Percentiles rank a stretch among this genome's conserved stretches.
Conservation (phyloP, 306 rosid species). For the Carpinus fangiana region DNA sequence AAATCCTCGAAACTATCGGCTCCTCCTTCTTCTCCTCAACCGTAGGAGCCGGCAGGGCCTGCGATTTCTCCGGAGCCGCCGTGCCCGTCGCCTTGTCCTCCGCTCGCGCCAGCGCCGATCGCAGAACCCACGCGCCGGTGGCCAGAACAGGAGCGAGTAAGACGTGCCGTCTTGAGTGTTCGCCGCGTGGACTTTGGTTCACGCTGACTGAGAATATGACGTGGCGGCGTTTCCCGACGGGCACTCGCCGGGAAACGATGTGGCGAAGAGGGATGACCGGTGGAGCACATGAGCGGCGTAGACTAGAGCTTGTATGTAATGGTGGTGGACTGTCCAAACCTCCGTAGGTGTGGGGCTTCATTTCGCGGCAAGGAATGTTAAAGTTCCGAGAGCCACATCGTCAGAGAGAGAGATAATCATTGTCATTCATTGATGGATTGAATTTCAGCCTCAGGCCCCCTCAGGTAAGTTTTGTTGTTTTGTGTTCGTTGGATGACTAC, state of each 20-base stretch:
- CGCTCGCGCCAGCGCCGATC: slow-evolving; percentile 54
- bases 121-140: slow-evolving; percentile 59
- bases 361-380: slow-evolving; percentile 28
- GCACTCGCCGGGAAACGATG: slow-evolving; percentile 24
- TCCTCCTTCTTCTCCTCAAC: slow-evolving; percentile 52
- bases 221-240: slow-evolving; percentile 36
- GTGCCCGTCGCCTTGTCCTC: slow-evolving; percentile 42
- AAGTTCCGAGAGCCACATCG: slow-evolving; percentile 14
- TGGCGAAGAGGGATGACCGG: slow-evolving; percentile 19
- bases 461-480: neutral
- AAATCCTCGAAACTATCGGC: slow-evolving; percentile 73
- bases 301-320: slow-evolving; percentile 30
- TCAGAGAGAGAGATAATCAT: neutral
- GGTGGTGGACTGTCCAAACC: slow-evolving; percentile 39
- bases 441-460: slow-evolving; percentile 19
- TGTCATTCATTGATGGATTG: slow-evolving; percentile 5
- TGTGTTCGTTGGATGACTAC: neutral
- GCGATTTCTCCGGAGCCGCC: slow-evolving; percentile 8
- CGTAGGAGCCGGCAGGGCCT: slow-evolving; percentile 13
- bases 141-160: slow-evolving; percentile 63
- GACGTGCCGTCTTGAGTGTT: slow-evolving; percentile 49
- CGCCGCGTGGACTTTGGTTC: neutral
- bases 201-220: neutral
- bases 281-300: slow-evolving; percentile 26
- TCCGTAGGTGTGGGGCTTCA: slow-evolving; percentile 55